Base-by-base conservation (phyloP, 768 basidiomycete genomes). In the Amanita rimosa region DNA sequence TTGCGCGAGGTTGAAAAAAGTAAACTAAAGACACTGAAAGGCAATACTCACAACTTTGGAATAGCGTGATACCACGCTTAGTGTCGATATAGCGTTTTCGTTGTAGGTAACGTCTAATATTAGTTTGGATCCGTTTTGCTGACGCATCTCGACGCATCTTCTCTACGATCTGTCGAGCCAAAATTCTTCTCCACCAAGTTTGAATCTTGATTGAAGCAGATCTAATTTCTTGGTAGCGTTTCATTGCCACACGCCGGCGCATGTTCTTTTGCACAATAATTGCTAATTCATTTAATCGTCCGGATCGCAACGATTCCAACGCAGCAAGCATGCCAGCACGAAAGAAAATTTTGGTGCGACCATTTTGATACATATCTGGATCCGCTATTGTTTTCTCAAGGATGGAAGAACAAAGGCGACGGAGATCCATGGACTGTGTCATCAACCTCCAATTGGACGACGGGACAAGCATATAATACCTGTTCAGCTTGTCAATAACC, bases 211-310 rank as follows among this genome's bases (percentile, higher is more conserved):
- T 84, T 1, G 92, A 80, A 21, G 85, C 79, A 3, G 57, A 60
- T 29, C 90, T 80, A 40, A 92, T 72, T 47, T 73, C 66, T 49
- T 74, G 75, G 59, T 94, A 99, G 44, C 73, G 77, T 62, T 85
- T 89, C 52, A 84, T 74, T 6, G 89, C 92, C 73, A 96, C 76
- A 40, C 79, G 75, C 46, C 95, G 74, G 43, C 87, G 79, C 73
- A 98, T 85, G 65, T 98, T 97, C 79, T 98, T 98, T 71, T 98
- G 96, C 2, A 99, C 85, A 45, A 96, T 78, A 10, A 93, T 96
- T 52, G 94, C 91, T 67, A 99, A 79, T 17, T 82, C 72, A 60
- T 95, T 94, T 46, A 98, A 76, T 51, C 88, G 75, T 52, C 87
- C 82, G 6, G 92, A 83, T 35, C 96, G 87, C 48, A 94, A 73